A percentile compares a stretch with the other conserved stretches of the same genome.
Conservation (phyloP, 2,329 filamentous ascomycete species). For the Claviceps fusiformis region DNA sequence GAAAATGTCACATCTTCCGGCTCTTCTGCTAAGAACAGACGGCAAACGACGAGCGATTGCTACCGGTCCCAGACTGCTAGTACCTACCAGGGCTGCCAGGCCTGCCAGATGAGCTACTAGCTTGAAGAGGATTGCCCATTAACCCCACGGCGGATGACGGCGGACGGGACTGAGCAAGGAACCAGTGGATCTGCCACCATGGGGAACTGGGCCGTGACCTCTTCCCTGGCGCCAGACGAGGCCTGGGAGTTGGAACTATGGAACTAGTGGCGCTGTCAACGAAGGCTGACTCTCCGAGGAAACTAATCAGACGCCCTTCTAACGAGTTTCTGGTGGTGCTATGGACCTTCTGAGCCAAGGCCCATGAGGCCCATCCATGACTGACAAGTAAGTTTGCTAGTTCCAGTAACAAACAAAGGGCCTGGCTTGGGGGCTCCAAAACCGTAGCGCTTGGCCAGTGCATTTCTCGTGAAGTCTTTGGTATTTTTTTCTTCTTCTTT, state of each 20-base stretch:
- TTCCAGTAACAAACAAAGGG: not conserved
- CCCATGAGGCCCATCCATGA: not conserved
- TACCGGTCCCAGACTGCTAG: not conserved
- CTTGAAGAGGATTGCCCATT: not conserved
- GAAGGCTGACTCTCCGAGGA: not conserved
- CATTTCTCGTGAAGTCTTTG: not conserved
- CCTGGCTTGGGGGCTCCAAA: not conserved
- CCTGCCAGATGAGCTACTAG: not conserved
- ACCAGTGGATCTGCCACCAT: conserved; percentile 6
- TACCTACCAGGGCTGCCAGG: not conserved
- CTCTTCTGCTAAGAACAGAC: conserved; percentile 1
- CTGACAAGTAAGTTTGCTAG: not conserved
- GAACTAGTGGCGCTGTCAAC: not conserved
- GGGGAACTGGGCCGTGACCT: conserved; percentile 3
- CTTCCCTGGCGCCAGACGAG: not conserved
- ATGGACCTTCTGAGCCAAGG: not conserved
- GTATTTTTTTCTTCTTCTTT: not conserved
- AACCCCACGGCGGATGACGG: conserved; percentile 5
- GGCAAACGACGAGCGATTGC: not conserved
- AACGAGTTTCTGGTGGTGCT: not conserved
- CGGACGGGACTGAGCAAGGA: conserved; percentile 6
- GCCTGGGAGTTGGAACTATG: not conserved
- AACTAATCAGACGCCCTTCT: not conserved
- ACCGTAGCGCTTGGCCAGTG: not conserved
- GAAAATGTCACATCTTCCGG: conserved; percentile 1